Evolutionary conservation across 306 rosid species (phyloP).

Genomic region (Rosa rugosa): DNA sequence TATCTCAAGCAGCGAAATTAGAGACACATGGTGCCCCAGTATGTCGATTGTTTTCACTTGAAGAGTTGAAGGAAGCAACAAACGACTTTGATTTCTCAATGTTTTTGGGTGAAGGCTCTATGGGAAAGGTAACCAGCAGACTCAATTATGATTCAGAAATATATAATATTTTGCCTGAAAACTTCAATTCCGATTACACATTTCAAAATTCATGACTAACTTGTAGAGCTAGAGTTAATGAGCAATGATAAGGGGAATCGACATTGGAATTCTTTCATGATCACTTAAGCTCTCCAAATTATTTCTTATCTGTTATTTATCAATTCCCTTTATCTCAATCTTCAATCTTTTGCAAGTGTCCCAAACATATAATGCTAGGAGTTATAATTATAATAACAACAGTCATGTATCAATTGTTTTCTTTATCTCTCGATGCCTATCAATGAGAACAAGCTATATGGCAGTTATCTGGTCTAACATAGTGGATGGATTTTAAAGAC

Average conservation of each 20-base stretch:
- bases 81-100: slow-evolving; percentile 53
- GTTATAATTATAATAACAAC: neutral
- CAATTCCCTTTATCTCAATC: neutral
- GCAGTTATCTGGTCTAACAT: neutral
- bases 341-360: neutral
- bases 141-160: neutral
- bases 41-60: slow-evolving; percentile 52
- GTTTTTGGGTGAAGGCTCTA: slow-evolving; percentile 81
- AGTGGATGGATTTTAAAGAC: neutral
- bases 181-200: neutral
- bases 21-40: slow-evolving; percentile 56
- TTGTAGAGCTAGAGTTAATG: slow-evolving; percentile 1
- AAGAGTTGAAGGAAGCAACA: slow-evolving; percentile 79
- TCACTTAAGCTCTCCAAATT: neutral
- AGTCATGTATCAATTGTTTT: neutral
- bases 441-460: neutral
- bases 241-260: neutral
- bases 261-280: neutral
- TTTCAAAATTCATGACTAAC: neutral
- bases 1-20: slow-evolving; percentile 70
- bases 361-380: neutral
- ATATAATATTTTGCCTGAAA: neutral
- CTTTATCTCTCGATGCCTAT: neutral
- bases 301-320: slow-evolving; percentile 1
- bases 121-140: slow-evolving; percentile 65